Evolutionary conservation across 2,329 filamentous ascomycete species (phyloP).

Genomic region (Aspergillus spinulosporus): DNA sequence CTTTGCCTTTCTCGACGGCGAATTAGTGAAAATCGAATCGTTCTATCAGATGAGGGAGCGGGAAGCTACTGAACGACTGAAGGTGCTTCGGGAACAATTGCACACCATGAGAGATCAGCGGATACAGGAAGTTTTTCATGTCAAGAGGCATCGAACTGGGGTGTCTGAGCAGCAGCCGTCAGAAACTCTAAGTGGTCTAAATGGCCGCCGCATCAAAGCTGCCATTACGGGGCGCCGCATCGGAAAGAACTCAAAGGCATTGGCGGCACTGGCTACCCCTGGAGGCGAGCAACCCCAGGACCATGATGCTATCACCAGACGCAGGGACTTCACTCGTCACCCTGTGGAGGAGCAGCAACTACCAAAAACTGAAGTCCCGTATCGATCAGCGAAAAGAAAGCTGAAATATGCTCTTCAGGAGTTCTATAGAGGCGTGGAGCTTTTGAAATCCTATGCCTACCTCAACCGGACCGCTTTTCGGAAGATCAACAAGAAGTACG

Average conservation of each 20-base stretch:
- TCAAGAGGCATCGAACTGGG: constrained; percentile 32
- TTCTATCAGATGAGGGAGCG: constrained; percentile 90
- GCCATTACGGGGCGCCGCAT: constrained; percentile 50
- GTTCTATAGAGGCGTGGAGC: constrained; percentile 86
- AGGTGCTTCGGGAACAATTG: constrained; percentile 74
- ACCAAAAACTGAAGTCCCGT: constrained; percentile 65
- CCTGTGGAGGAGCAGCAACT: constrained; percentile 42
- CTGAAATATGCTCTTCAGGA: constrained; percentile 89
- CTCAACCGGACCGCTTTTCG: constrained; percentile 91
- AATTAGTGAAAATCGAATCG: constrained; percentile 85
- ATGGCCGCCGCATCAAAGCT: constrained; percentile 37
- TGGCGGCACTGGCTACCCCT: constrained; percentile 47
- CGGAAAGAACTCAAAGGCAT: constrained; percentile 58
- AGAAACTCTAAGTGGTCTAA: constrained; percentile 28
- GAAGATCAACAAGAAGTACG: constrained; percentile 98
- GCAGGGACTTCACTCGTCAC: constrained; percentile 53
- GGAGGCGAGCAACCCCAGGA: constrained; percentile 35
- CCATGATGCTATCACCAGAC: constrained; percentile 30
- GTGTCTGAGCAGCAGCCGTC: constrained; percentile 22
- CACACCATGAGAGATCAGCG: constrained; percentile 85
- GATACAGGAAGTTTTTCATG: constrained; percentile 16
- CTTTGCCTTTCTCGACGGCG: constrained; percentile 76
- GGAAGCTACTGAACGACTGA: constrained; percentile 73
- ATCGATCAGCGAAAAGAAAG: constrained; percentile 85
- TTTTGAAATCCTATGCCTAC: constrained; percentile 87